Conservation (phyloP, 441 rosid genomes). For the Eugenia klotzschiana region DNA sequence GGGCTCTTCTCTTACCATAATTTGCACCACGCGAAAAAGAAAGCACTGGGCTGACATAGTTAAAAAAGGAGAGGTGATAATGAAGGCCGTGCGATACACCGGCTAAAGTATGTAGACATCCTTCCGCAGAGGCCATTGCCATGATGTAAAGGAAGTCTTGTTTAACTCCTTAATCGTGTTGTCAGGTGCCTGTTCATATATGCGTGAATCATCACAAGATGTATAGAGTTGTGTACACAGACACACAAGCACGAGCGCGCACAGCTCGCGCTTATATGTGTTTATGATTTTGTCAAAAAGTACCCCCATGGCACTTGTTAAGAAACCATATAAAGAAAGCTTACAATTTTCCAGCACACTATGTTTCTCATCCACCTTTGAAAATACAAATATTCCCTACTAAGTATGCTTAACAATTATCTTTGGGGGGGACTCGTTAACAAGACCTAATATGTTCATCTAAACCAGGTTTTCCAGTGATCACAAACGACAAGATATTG, state of each 20-base stretch:
- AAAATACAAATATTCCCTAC: background rate
- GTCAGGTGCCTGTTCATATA: background rate
- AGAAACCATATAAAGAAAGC: background rate
- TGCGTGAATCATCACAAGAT: background rate
- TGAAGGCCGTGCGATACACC: constrained; percentile 15
- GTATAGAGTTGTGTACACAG: background rate
- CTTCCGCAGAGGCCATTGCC: constrained; percentile 32
- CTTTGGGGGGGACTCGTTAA: background rate
- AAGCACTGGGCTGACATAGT: constrained; percentile 11
- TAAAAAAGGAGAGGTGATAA: constrained; percentile 5
- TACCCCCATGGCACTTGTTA: background rate
- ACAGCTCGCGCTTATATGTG: background rate
- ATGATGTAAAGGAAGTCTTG: background rate
- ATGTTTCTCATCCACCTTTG: background rate
- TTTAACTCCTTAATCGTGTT: background rate
- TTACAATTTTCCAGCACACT: background rate
- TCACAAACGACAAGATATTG: background rate
- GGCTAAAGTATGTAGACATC: constrained; percentile 16
- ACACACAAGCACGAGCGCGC: background rate
- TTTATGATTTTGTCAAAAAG: background rate
- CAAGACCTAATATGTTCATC: background rate
- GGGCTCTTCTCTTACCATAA: constrained; percentile 1
- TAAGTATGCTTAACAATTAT: background rate
- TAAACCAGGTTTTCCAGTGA: background rate
- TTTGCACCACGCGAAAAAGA: constrained; percentile 10